These are phyloP conservation scores for Trichoderma asperelloides DNA, from an alignment of 495 filamentous ascomycete species.

Conservation along the genomic window DNA sequence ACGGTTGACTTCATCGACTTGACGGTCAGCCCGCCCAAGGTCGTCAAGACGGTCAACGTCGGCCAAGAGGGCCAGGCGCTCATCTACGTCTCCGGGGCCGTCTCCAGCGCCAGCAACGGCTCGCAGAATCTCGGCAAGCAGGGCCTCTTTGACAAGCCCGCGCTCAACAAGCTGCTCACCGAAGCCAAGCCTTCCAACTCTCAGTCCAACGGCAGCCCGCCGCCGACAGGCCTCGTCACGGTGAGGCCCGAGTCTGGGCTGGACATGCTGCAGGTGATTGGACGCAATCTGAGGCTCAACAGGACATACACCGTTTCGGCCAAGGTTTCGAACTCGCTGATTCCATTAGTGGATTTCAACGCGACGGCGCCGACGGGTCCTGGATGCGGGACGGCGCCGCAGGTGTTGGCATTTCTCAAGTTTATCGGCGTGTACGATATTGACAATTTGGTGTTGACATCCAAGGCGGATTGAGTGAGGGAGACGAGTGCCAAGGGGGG, in stretches of 20 bases:
- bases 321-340: neutral
- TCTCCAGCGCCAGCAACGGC: conserved; percentile 12
- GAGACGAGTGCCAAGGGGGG: too few species aligned
- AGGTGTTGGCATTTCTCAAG: conserved; percentile 16
- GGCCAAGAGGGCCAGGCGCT: conserved; percentile 19
- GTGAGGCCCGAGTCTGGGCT: conserved; percentile 13
- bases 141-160: conserved; percentile 11
- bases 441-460: conserved; percentile 2
- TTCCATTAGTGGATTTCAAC: conserved; percentile 16
- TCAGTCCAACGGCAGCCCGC: neutral
- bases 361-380: conserved; percentile 8
- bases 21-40: conserved; percentile 4
- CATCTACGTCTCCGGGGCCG: conserved; percentile 17
- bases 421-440: conserved; percentile 16
- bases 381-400: conserved; percentile 16
- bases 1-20: conserved; percentile 18
- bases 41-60: conserved; percentile 16
- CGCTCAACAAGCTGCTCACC: conserved; percentile 14
- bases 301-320: conserved; percentile 15
- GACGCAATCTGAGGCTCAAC: conserved; percentile 15
- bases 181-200: neutral
- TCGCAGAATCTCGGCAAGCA: conserved; percentile 17
- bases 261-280: conserved; percentile 19
- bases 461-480: neutral
- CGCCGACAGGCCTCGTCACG: conserved; percentile 15